These are phyloP conservation scores for Isoetes taiwanensis DNA, from an alignment of 75 land plant species.

Conservation along the genomic window DNA sequence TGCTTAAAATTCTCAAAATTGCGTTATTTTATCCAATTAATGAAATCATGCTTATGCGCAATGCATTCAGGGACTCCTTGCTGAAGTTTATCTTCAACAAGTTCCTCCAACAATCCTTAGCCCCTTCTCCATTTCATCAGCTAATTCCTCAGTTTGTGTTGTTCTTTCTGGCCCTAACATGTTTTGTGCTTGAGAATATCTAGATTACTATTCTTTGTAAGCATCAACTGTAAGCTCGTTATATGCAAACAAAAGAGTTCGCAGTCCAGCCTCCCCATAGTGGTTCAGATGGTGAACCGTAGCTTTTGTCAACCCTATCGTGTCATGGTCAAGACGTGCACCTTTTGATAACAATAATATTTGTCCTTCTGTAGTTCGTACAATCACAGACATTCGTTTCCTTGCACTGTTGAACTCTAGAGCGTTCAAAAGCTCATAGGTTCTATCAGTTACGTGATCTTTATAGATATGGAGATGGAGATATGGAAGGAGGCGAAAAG, in stretches of 20 bases:
- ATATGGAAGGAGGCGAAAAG: no score
- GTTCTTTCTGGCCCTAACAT: slow-evolving; percentile 49
- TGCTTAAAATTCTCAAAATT: no score
- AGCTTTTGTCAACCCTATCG: slow-evolving; percentile 30
- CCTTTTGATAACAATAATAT: slow-evolving; percentile 45
- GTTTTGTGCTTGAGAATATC: slow-evolving; percentile 36
- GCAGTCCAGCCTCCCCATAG: slow-evolving; percentile 68
- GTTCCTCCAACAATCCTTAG: slow-evolving; percentile 77
- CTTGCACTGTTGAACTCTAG: slow-evolving; percentile 48
- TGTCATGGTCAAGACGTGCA: slow-evolving; percentile 16
- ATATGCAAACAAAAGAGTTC: slow-evolving; percentile 65
- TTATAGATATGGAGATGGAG: no score
- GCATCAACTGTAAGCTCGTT: slow-evolving; percentile 44
- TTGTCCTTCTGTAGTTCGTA: slow-evolving; percentile 24
- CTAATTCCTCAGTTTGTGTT: slow-evolving; percentile 30
- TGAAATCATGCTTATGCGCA: no score
- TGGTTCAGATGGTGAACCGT: slow-evolving; percentile 49
- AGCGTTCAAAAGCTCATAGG: slow-evolving; percentile 39
- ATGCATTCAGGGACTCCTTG: no score
- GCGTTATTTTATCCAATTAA: no score
- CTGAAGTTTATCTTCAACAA: slow-evolving; percentile 79
- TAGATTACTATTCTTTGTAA: slow-evolving; percentile 33
- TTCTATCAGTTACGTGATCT: no score
- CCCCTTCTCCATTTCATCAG: slow-evolving; percentile 49
- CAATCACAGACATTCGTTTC: slow-evolving; percentile 57